Evolutionary conservation across 2,329 filamentous ascomycete species (phyloP), one percentile per base, ranked within the genome.

Genomic region (Colletotrichum nymphaeae): DNA sequence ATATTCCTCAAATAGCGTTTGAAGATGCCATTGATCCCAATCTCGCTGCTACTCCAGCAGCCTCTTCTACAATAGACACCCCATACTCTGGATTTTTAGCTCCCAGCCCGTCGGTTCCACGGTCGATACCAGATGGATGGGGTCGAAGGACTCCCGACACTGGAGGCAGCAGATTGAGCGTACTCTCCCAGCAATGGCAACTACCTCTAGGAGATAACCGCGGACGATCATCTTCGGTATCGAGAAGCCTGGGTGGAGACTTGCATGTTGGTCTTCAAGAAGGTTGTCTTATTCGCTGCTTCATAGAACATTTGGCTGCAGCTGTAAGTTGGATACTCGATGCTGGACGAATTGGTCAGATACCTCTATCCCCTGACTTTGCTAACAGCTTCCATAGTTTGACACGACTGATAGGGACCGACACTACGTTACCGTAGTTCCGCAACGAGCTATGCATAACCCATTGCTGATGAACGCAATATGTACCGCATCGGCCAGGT

Each of bases 361-460:
- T 3, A 5, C 6, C 3, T 28, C 35, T 3, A 7, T 62, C 14
- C 19, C 35, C 28, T 16, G 22, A 57, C 53, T 42, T n/a, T 12
- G 32, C 24, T 49, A 30, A n/a, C n/a, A 52, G 52, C 24, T 42
- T 28, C 22, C 16, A 26, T 7, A 69, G 49, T 69, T 69, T 56
- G 66, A 69, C 19, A 69, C 66, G 3, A 63, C 66, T 4, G 66
- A 69, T 28, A 49, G 66, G n/a, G 66, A 69, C 42, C 58, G 66
- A 3, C 58, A 69, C 30, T 69, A 63, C 28, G 49, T 63, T 6
- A 28, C 62, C 19, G 58, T 69, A 5, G 66, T 69, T 4, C 66
- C 66, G 8, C 58, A 69, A 26, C 49, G 58, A 16, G 66, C 66
- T 11, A 56, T 69, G 9, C 62, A 69, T 1, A 69, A 32, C 7